Base-by-base conservation (phyloP, 2,329 filamentous ascomycete species). In the Chlorencoelia australis region DNA sequence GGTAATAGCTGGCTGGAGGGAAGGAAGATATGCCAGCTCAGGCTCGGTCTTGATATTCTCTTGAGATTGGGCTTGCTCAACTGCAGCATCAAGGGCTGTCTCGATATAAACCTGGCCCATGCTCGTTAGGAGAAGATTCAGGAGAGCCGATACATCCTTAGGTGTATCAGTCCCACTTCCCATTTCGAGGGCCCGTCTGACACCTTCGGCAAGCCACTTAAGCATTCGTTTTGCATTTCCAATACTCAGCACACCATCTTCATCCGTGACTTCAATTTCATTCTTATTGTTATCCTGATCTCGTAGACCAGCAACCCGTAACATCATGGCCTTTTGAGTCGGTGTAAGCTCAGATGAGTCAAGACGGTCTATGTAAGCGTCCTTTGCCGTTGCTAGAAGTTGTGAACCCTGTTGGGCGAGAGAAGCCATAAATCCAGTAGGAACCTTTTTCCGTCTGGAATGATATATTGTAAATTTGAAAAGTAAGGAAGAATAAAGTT, bases 401-500 rank as follows among this genome's bases (percentile, higher is more conserved):
- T 96, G 88, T 35, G 85, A 89, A 28, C 87, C 85, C 49, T 91
- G 82, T 51, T 94, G 87, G 3, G 88, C 83, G 19, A 96, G 69
- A 3, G 88, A 89, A 13, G 84, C 86, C 69, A 96, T 93, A 58
- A 95, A 95, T 1, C 86, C 86, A 0, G 84, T 86, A 1, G 88
- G 82, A 17, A 81, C 79, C 67, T 93, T 95, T 59, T 94, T 89
- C 44, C 86, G 72, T 41, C 80, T 69, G 1, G 82, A 86, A 59
- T 98, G 91, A 55, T 89, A 96, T n/a, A 93, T 82, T 11, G 86
- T 93, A 55, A 91, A 98, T 52, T 93, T 94, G 73, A 98, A 94
- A 4, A 96, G 72, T 36, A 98, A 64, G 0, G 91, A 94, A 37
- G 86, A 89, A 62, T 94, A 87, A 46, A 88, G 63, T 55, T 89